These are phyloP conservation scores for Asterophora lycoperdoides DNA, from an alignment of 768 basidiomycete species.

Conservation along the genomic window DNA sequence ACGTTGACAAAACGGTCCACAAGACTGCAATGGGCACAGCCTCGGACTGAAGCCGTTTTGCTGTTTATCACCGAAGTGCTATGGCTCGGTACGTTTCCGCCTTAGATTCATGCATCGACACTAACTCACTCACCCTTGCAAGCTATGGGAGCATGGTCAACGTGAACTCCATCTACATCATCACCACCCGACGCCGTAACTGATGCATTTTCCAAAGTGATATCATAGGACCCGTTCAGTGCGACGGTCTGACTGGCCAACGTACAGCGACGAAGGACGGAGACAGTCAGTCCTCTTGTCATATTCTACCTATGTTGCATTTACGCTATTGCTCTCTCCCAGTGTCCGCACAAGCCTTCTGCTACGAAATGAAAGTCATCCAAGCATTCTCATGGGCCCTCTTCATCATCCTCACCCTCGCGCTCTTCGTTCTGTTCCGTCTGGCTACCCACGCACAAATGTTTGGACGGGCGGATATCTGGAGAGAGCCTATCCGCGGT, in stretches of 20 bases:
- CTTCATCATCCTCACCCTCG: slow-evolving; percentile 45
- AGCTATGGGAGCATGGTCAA: slow-evolving; percentile 77
- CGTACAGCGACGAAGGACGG: slow-evolving; percentile 48
- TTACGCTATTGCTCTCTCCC: slow-evolving; percentile 6
- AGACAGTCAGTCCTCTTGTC: slow-evolving; percentile 38
- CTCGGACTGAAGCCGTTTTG: slow-evolving; percentile 52
- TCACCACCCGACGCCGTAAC: background rate
- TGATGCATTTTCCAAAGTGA: slow-evolving; percentile 41
- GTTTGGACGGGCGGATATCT: slow-evolving; percentile 51
- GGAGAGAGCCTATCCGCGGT: slow-evolving; percentile 57
- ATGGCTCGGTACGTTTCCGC: slow-evolving; percentile 60
- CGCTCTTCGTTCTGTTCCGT: slow-evolving; percentile 51
- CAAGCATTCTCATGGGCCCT: slow-evolving; percentile 77
- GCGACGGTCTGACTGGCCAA: slow-evolving; percentile 44
- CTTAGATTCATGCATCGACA: background rate
- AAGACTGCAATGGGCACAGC: slow-evolving; percentile 70
- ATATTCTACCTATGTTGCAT: background rate
- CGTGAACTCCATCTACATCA: slow-evolving; percentile 37
- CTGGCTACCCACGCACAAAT: slow-evolving; percentile 54
- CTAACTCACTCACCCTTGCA: slow-evolving; percentile 10
- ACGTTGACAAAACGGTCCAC: slow-evolving; percentile 3
- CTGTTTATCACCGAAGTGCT: slow-evolving; percentile 54
- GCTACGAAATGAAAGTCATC: slow-evolving; percentile 77
- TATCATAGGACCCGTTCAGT: slow-evolving; percentile 62
- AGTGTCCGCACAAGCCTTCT: slow-evolving; percentile 58